A percentile compares a stretch with the other conserved stretches of the same genome.
Conservation (phyloP, 192 early-diverging fungal species). For the Coemansia sp. region DNA sequence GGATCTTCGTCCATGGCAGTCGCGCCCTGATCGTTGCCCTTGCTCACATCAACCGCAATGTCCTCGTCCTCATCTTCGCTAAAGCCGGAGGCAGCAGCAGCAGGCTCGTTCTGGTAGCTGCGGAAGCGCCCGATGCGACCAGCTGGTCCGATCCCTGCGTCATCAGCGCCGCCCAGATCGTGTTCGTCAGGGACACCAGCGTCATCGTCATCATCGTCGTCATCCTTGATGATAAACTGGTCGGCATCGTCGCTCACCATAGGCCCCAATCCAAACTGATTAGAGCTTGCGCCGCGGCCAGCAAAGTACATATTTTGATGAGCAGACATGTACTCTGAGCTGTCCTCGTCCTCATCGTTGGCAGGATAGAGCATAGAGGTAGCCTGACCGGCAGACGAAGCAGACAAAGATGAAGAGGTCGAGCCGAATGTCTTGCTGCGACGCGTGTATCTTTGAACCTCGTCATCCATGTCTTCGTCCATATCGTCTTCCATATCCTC, state of each 20-base stretch:
- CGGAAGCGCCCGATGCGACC: constrained; percentile 47
- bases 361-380: constrained; percentile 20
- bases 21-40: neutral
- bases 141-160: constrained; percentile 38
- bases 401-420: neutral
- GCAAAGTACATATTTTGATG: constrained; percentile 29
- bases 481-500: constrained; percentile 36
- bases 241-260: constrained; percentile 28
- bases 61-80: neutral
- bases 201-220: constrained; percentile 30
- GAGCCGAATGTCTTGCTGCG: neutral
- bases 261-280: constrained; percentile 18
- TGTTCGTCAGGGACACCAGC: neutral
- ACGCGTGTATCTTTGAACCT: neutral
- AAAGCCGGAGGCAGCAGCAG: neutral
- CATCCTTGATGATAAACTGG: constrained; percentile 42
- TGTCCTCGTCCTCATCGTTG: constrained; percentile 35
- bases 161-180: constrained; percentile 17
- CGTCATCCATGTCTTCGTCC: constrained; percentile 13
- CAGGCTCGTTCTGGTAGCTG: constrained; percentile 52
- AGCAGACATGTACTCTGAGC: constrained; percentile 19
- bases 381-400: neutral
- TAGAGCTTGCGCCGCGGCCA: neutral
- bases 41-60: neutral
- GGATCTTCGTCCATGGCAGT: neutral